Evolutionary conservation across 73 alveolate species (phyloP).

Genomic region (Paramecium biaurelia): DNA sequence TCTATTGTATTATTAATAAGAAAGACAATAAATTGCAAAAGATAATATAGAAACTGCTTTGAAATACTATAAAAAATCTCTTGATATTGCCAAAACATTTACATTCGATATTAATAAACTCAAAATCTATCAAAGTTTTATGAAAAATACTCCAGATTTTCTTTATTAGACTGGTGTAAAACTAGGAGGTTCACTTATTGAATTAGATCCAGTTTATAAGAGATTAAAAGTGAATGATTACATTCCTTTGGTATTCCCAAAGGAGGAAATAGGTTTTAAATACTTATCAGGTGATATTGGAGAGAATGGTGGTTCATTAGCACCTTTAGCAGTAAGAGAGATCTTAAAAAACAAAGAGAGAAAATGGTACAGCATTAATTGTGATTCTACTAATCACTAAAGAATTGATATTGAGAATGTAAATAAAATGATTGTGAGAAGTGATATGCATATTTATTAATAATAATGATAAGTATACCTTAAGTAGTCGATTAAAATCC

Average conservation of each 20-base stretch:
- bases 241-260: not conserved
- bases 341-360: not conserved
- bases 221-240: not conserved
- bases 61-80: not conserved
- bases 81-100: not conserved
- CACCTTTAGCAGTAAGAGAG: not conserved
- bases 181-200: not conserved
- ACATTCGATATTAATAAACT: not conserved
- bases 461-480: not conserved
- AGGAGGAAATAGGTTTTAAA: conserved; percentile 1
- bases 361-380: not conserved
- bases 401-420: not conserved
- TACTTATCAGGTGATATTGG: not conserved
- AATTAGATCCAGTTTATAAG: not conserved
- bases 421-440: not conserved
- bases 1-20: not conserved
- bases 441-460: conserved; percentile 13
- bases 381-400: not conserved
- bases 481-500: too few relatives aligned
- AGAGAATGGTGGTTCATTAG: not conserved
- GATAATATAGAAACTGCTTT: not conserved
- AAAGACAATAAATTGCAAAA: not conserved
- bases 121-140: not conserved
- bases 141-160: not conserved
- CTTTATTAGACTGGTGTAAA: not conserved